Percentiles rank a stretch among this genome's conserved stretches.
Conservation (phyloP, 441 rosid species). For the Omphalea diandra region DNA sequence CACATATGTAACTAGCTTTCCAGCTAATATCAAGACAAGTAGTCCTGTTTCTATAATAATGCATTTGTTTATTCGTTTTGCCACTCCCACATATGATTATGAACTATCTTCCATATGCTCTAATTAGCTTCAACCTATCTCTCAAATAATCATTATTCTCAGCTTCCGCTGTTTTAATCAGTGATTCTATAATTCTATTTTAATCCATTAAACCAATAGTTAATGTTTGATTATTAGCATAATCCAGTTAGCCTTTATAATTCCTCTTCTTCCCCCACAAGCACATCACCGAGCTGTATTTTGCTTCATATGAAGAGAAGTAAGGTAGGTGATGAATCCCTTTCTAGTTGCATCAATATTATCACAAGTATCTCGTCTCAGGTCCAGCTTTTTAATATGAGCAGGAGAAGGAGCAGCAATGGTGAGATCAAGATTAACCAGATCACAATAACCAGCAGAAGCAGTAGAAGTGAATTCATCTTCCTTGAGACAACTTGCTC, state of each 20-base stretch:
- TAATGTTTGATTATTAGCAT: too few species aligned
- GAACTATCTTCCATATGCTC: neutral
- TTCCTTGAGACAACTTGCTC: conserved; percentile 33
- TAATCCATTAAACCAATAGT: neutral
- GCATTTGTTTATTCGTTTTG: too few species aligned
- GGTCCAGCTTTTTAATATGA: neutral
- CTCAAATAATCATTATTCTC: neutral
- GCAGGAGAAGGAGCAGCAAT: conserved; percentile 28
- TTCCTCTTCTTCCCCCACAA: too few species aligned
- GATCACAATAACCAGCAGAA: conserved; percentile 21
- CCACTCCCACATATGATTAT: too few species aligned
- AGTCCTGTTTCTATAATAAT: too few species aligned
- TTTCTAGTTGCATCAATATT: neutral
- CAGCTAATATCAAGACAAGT: too few species aligned
- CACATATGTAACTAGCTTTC: too few species aligned
- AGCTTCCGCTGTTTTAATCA: neutral
- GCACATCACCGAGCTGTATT: too few species aligned
- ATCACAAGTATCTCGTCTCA: conserved; percentile 2
- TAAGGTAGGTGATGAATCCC: conserved; percentile 27
- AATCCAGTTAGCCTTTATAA: neutral
- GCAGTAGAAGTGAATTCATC: conserved; percentile 24
- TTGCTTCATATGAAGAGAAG: conserved; percentile 30
- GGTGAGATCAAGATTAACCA: conserved; percentile 41
- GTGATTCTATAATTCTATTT: neutral
- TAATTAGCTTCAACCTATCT: neutral